Conservation (phyloP, 1,139 yeast genomes). For the Petasospora fabianii region DNA sequence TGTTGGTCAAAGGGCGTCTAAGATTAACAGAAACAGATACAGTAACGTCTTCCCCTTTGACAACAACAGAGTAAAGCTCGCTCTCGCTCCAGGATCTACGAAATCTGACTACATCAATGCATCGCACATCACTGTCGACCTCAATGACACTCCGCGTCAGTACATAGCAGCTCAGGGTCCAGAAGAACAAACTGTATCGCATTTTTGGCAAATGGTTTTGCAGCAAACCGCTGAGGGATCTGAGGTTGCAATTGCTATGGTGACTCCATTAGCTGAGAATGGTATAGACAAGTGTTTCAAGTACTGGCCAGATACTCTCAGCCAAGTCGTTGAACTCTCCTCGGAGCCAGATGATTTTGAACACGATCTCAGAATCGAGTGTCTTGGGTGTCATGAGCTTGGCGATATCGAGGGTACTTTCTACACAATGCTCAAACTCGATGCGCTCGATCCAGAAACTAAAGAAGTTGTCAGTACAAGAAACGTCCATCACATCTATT, state of each 20-base stretch:
- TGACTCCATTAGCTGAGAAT: conserved; percentile 72
- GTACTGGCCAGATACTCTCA: conserved; percentile 61
- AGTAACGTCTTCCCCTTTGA: conserved; percentile 59
- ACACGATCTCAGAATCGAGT: conserved; percentile 20
- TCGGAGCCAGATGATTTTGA: conserved; percentile 12
- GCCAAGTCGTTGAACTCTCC: conserved; percentile 6
- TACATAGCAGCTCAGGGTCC: conserved; percentile 79
- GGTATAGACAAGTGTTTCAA: conserved; percentile 60
- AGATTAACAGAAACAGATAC: conserved; percentile 47
- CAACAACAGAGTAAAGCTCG: conserved; percentile 45
- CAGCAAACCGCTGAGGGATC: conserved; percentile 36
- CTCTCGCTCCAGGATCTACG: conserved; percentile 13
- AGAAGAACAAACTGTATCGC: conserved; percentile 50
- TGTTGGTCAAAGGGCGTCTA: conserved; percentile 27
- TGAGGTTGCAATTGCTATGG: conserved; percentile 70
- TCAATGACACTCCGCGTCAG: conserved; percentile 21
- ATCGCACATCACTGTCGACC: conserved; percentile 18
- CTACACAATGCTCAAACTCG: conserved; percentile 20
- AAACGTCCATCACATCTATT: conserved; percentile 39
- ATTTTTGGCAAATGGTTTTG: conserved; percentile 86
- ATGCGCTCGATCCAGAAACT: conserved; percentile 7
- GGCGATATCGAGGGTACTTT: conserved; percentile 14
- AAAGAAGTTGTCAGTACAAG: conserved; percentile 24
- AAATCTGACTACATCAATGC: conserved; percentile 46
- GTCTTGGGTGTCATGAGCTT: conserved; percentile 17